Evolutionary conservation across 139 green algal genomes (phyloP), one percentile per base, ranked within the genome.

Genomic region (Chlorella sp.): DNA sequence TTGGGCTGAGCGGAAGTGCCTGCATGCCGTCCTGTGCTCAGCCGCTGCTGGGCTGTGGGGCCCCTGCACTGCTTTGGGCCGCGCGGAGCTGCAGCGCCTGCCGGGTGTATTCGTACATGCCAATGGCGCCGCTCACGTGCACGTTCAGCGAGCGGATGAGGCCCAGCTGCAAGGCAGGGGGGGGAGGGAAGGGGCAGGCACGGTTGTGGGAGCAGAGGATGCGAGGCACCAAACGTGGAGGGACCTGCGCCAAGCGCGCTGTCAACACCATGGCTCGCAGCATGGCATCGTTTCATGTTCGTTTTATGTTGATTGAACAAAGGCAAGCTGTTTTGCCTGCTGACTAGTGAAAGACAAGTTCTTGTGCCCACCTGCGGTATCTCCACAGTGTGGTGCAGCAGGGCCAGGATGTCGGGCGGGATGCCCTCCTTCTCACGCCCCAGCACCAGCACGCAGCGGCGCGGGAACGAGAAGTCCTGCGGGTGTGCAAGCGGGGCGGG

Each of bases 81-180:
- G 51, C 48, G n/a, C n/a, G n/a, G n/a, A n/a, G n/a, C 67, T 82
- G 26, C 32, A 38, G 34, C 20, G 46, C 30, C 86, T 97, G 94
- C 46, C 90, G 74, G 7, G 93, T 95, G 87, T 95, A 99, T 72
- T 98, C 95, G 83, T 95, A 98, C 70, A 96, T 76, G 5, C 93
- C 91, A 30, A 99, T 94, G 0, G 96, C 95, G 4, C 91, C 96
- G 43, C 85, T 94, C 43, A 99, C 96, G 87, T 99, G 96, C 24
- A 98, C 96, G 87, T 99, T 99, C 41, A 99, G 89, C 0, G 93
- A 97, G 0, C 96, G 85, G 58, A 98, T 95, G 58, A 98, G 54
- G 24, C 96, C 95, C 6, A 96, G 73, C 89, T 99, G 65, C 65
- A 30, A 22, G 65, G 64, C 32, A 28, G 14, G 51, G 16, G 11